phyloP scores from a whole-genome alignment of 2,329 filamentous ascomycete species.

The Arthrobotrys pseudoclavata region DNA sequence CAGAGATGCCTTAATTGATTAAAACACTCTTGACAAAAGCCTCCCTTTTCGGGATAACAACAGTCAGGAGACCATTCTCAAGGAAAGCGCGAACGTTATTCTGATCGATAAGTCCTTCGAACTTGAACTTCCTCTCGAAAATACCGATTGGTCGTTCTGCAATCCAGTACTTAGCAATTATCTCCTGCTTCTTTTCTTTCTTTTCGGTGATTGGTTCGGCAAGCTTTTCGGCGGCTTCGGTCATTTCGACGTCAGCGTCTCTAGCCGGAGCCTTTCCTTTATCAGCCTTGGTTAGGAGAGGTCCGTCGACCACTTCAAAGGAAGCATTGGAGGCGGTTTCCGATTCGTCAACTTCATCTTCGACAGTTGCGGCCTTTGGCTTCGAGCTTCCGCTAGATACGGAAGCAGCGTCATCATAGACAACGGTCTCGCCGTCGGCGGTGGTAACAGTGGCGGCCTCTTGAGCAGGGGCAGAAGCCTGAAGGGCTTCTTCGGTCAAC shows the following conservation, averaged over 20 bases:
- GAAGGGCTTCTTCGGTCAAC: constrained; percentile 59
- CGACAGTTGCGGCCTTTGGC: constrained; percentile 61
- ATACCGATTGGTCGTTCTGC: constrained; percentile 76
- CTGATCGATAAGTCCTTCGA: constrained; percentile 75
- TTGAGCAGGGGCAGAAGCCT: constrained; percentile 41
- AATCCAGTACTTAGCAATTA: constrained; percentile 77
- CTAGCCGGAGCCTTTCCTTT: constrained; percentile 60
- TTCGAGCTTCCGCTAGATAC: constrained; percentile 55
- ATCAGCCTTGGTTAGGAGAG: constrained; percentile 41
- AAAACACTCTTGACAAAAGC: constrained; percentile 49
- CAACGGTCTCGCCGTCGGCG: constrained; percentile 33
- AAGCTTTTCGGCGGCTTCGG: constrained; percentile 64
- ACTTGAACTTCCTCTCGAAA: constrained; percentile 78
- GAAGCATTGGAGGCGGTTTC: constrained; percentile 53
- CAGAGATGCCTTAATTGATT: constrained; percentile 37
- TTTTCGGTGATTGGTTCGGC: constrained; percentile 64
- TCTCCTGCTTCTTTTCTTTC: constrained; percentile 61
- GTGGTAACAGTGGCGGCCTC: constrained; percentile 33
- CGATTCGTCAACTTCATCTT: constrained; percentile 46
- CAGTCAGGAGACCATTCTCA: constrained; percentile 75
- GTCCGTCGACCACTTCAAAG: constrained; percentile 58
- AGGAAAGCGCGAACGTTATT: constrained; percentile 74
- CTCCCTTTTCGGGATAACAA: constrained; percentile 77
- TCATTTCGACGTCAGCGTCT: constrained; percentile 54
- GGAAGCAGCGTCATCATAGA: constrained; percentile 60